These are phyloP conservation scores for Mortierella sp. DNA, from an alignment of 371 early-diverging fungal species.

Conservation along the genomic window DNA sequence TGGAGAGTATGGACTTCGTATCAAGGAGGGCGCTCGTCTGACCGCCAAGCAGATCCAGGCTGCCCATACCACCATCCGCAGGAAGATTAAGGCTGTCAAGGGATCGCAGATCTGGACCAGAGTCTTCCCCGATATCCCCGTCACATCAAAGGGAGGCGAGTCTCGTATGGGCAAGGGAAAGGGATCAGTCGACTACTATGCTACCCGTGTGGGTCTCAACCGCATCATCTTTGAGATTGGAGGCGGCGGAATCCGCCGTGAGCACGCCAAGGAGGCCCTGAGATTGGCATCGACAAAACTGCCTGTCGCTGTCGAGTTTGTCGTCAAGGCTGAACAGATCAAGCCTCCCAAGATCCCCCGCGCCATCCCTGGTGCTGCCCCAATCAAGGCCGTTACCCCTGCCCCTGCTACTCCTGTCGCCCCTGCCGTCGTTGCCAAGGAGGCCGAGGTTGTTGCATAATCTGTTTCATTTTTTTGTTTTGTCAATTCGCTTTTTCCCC, in stretches of 20 bases:
- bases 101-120: conserved; percentile 89
- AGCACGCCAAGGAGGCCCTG: conserved; percentile 86
- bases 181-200: conserved; percentile 95
- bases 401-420: conserved; percentile 1
- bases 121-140: conserved; percentile 94
- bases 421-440: conserved; percentile 7
- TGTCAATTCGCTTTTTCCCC: neutral
- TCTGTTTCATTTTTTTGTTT: neutral
- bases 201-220: conserved; percentile 90
- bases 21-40: conserved; percentile 86
- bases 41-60: conserved; percentile 88
- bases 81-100: conserved; percentile 91
- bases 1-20: conserved; percentile 93
- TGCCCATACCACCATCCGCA: conserved; percentile 78
- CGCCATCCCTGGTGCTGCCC: conserved; percentile 27
- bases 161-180: conserved; percentile 98
- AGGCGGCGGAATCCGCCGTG: conserved; percentile 78
- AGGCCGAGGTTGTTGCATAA: conserved; percentile 26
- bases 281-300: conserved; percentile 78
- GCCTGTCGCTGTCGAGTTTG: conserved; percentile 84
- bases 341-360: conserved; percentile 61
- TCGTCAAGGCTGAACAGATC: conserved; percentile 66
- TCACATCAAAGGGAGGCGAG: conserved; percentile 92
- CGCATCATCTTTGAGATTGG: conserved; percentile 91
- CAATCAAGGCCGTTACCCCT: conserved; percentile 8